A percentile compares a stretch with the other conserved stretches of the same genome.
Evolutionary conservation across 176 grass and related monocot genomes (phyloP).

Genomic region (sorghum (Sorghum bicolor)): Sorghum_bicolor_NCBIv3 NC_012870.2:903501-904000

Average conservation of each 20-base stretch:
- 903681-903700: too few species aligned
- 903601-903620: too few species aligned
- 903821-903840: too few species aligned
- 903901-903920: slow-evolving; percentile 93
- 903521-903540: neutral
- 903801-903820: too few species aligned
- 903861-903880: neutral
- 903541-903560: neutral
- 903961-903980: slow-evolving; percentile 49
- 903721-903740: too few species aligned
- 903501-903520: neutral
- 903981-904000: slow-evolving; percentile 42
- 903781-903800: too few species aligned
- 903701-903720: too few species aligned
- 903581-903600: neutral
- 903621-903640: too few species aligned
- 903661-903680: too few species aligned
- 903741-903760: too few species aligned
- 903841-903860: neutral
- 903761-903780: too few species aligned
- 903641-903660: too few species aligned
- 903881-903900: neutral
- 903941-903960: slow-evolving; percentile 52
- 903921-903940: slow-evolving; percentile 54
- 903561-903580: neutral